Percentiles rank a stretch among this genome's conserved stretches.
phyloP scores from a whole-genome alignment of 192 early-diverging fungal species.

The Mortierella alpina region DNA sequence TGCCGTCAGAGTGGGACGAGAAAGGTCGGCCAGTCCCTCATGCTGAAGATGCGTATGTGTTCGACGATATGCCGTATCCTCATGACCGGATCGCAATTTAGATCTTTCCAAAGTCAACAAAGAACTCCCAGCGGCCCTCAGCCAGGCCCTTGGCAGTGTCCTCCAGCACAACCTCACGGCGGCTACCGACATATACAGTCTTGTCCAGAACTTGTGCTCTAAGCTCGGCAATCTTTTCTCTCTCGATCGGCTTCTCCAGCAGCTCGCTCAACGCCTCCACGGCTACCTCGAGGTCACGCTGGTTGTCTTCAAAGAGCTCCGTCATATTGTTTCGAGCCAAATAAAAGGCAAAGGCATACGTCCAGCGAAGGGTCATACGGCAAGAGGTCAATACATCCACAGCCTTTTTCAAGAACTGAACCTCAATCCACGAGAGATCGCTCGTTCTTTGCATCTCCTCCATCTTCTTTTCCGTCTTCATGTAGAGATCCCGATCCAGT shows the following conservation, averaged over 20 bases:
- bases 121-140: slow-evolving; percentile 87
- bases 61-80: too few relatives aligned
- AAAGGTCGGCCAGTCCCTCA: too few relatives aligned
- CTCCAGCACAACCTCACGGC: slow-evolving; percentile 89
- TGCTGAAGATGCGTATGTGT: too few relatives aligned
- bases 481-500: slow-evolving; percentile 81
- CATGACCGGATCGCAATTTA: slow-evolving; percentile 11
- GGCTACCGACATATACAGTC: slow-evolving; percentile 88
- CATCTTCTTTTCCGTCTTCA: slow-evolving; percentile 94
- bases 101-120: slow-evolving; percentile 57
- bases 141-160: slow-evolving; percentile 91
- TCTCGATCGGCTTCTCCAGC: slow-evolving; percentile 86
- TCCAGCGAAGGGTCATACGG: slow-evolving; percentile 96
- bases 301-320: slow-evolving; percentile 96
- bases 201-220: slow-evolving; percentile 93
- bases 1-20: too few relatives aligned
- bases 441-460: slow-evolving; percentile 93
- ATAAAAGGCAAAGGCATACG: slow-evolving; percentile 97
- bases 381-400: slow-evolving; percentile 90
- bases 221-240: slow-evolving; percentile 80
- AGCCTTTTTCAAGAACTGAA: slow-evolving; percentile 94
- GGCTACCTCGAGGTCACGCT: slow-evolving; percentile 97
- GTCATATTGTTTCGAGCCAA: slow-evolving; percentile 87
- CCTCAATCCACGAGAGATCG: slow-evolving; percentile 97
- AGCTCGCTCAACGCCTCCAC: slow-evolving; percentile 94